A percentile compares a stretch with the other conserved stretches of the same genome.
Conservation (phyloP, 2,329 filamentous ascomycete species). For the Claviceps africana region DNA sequence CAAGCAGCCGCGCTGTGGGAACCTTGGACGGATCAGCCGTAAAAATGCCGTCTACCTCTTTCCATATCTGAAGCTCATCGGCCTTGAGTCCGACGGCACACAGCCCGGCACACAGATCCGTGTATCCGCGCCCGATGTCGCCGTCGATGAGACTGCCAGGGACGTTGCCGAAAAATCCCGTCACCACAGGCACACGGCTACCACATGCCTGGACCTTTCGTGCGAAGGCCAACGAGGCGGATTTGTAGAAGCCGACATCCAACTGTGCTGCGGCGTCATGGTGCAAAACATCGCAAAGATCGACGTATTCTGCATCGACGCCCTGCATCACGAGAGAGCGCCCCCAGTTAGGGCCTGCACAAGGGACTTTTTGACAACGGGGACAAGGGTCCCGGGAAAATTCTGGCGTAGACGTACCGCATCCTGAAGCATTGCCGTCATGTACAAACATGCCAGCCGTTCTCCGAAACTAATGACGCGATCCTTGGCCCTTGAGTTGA, state of each 20-base stretch:
- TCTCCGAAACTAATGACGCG: constrained; percentile 91
- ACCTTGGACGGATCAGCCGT: constrained; percentile 75
- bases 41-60: constrained; percentile 95
- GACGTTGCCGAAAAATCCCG: constrained; percentile 89
- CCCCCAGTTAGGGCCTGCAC: background rate
- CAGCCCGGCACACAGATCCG: constrained; percentile 85
- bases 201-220: constrained; percentile 52
- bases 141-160: constrained; percentile 79
- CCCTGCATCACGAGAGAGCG: constrained; percentile 34
- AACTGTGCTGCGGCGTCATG: constrained; percentile 46
- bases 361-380: background rate
- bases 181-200: constrained; percentile 61
- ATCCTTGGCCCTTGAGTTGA: constrained; percentile 66
- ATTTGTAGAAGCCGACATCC: constrained; percentile 55
- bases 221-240: constrained; percentile 45
- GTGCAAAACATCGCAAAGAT: constrained; percentile 70
- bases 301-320: constrained; percentile 78
- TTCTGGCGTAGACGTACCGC: constrained; percentile 27
- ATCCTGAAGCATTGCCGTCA: constrained; percentile 73
- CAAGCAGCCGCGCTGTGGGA: constrained; percentile 79
- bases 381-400: background rate
- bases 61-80: constrained; percentile 91
- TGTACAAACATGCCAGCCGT: constrained; percentile 85
- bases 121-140: constrained; percentile 89
- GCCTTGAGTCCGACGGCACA: constrained; percentile 81